phyloP scores from a whole-genome alignment of 805 yeast species.

The Wickerhamiella spandovensis region DNA sequence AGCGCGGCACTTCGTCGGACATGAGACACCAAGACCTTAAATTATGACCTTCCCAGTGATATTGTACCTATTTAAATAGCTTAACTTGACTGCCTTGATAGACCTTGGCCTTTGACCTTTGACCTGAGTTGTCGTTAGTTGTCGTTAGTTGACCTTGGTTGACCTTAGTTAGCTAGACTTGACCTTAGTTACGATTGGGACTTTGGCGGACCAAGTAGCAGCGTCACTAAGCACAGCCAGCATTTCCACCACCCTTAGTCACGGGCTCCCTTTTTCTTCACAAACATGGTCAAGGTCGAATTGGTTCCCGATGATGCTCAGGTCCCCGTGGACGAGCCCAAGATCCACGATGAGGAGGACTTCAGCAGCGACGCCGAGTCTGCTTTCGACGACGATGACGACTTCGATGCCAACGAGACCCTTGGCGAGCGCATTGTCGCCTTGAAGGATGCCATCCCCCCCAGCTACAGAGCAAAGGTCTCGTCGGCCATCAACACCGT shows the following conservation, averaged over 20 bases:
- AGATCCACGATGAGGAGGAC: constrained; percentile 30
- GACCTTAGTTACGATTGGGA: too few relatives aligned
- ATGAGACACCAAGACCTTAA: background rate
- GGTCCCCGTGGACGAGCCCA: constrained; percentile 26
- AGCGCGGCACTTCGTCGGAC: background rate
- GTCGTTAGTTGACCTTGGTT: too few relatives aligned
- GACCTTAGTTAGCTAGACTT: too few relatives aligned
- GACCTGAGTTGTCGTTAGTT: too few relatives aligned
- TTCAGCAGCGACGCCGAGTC: constrained; percentile 41
- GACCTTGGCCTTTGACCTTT: too few relatives aligned
- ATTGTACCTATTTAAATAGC: too few relatives aligned
- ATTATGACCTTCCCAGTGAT: background rate
- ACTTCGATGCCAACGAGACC: constrained; percentile 68
- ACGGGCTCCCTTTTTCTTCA: background rate
- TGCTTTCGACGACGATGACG: constrained; percentile 43
- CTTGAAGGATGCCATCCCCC: constrained; percentile 81
- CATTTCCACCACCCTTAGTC: background rate
- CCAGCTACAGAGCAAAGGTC: constrained; percentile 56
- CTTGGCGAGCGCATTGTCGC: constrained; percentile 79
- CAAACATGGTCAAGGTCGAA: constrained; percentile 62
- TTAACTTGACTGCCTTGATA: too few relatives aligned
- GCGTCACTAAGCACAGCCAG: background rate
- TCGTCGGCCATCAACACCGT: constrained; percentile 23
- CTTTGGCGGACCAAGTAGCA: too few relatives aligned
- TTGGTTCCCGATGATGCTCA: constrained; percentile 48